These are phyloP conservation scores for Talaromyces ruber DNA, from an alignment of 495 filamentous ascomycete species.

Conservation along the genomic window DNA sequence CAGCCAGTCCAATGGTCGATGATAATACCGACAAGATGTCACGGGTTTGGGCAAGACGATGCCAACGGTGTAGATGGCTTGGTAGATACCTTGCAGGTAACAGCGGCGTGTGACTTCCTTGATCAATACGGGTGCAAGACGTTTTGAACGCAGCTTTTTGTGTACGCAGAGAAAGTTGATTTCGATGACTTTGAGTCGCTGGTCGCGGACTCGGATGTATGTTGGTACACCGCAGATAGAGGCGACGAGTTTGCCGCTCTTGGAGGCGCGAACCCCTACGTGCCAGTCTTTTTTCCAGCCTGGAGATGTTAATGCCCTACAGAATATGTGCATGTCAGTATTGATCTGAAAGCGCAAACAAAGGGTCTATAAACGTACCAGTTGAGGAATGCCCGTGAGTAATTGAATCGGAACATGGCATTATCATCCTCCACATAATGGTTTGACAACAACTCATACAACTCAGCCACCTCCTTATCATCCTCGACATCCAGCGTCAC, in stretches of 20 bases:
- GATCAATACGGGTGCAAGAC: conserved; percentile 86
- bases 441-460: conserved; percentile 78
- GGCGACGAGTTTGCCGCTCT: conserved; percentile 75
- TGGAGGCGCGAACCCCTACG: conserved; percentile 74
- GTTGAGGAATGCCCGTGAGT: conserved; percentile 77
- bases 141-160: conserved; percentile 92
- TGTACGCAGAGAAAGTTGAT: conserved; percentile 98
- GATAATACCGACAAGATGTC: conserved; percentile 88
- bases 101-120: conserved; percentile 92
- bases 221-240: conserved; percentile 92
- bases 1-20: conserved; percentile 86
- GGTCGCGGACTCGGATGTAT: conserved; percentile 67
- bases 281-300: conserved; percentile 98
- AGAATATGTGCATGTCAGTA: neutral
- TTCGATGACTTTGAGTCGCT: conserved; percentile 68
- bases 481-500: conserved; percentile 78
- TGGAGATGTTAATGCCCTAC: conserved; percentile 82
- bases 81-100: conserved; percentile 74
- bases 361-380: conserved; percentile 50
- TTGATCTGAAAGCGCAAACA: neutral
- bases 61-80: conserved; percentile 92
- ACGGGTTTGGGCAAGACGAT: conserved; percentile 84
- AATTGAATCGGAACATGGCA: conserved; percentile 95
- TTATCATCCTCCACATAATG: conserved; percentile 97
- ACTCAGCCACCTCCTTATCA: conserved; percentile 61